These are phyloP conservation scores for Coniophora puteana DNA, from an alignment of 1,284 basidiomycete genomes.

Conservation along the genomic window DNA sequence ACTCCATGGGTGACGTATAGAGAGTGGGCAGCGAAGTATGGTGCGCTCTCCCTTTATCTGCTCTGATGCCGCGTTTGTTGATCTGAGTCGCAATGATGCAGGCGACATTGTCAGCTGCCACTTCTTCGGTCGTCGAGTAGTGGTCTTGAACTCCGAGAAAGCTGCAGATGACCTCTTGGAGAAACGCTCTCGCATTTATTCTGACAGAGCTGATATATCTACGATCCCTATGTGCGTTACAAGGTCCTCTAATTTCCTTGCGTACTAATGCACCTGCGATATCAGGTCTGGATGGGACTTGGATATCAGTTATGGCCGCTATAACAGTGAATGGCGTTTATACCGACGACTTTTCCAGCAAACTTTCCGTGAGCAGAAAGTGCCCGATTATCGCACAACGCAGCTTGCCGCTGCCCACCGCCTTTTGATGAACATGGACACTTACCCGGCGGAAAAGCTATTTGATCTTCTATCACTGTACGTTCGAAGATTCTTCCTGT, in stretches of 20 bases:
- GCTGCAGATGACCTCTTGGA: slow-evolving; percentile 6
- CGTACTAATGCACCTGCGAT: background rate
- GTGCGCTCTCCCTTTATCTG: background rate
- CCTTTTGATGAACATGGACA: background rate
- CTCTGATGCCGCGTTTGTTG: background rate
- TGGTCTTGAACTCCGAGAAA: slow-evolving; percentile 8
- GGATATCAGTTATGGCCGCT: background rate
- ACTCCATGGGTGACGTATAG: background rate
- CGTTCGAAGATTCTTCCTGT: too few relatives aligned
- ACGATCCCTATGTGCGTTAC: background rate
- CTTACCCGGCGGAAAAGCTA: background rate
- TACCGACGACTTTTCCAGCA: background rate
- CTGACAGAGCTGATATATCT: slow-evolving; percentile 3
- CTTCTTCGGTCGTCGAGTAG: slow-evolving; percentile 1
- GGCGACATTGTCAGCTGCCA: slow-evolving; percentile 2
- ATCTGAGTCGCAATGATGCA: background rate
- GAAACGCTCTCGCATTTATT: slow-evolving; percentile 5
- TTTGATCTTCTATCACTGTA: background rate
- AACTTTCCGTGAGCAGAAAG: background rate
- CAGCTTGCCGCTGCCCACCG: background rate
- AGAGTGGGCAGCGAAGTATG: background rate
- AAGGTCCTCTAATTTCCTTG: too few relatives aligned
- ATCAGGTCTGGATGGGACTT: background rate
- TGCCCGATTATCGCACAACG: background rate
- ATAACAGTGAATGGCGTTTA: background rate